Conservation (phyloP, 177 flowering plant species). For the Vitis hybrid region DNA sequence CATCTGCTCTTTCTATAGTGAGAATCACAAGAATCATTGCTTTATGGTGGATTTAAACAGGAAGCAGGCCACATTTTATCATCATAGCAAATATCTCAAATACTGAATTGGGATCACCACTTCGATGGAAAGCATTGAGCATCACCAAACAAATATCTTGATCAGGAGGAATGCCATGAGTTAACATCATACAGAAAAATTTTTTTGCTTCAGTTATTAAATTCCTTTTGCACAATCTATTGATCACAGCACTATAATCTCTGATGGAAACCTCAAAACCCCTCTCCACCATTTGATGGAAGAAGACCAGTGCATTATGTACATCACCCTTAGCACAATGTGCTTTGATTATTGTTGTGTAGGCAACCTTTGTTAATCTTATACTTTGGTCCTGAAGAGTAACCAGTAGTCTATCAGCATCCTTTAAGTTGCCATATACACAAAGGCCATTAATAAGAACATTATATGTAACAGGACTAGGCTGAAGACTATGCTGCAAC, state of each 20-base stretch:
- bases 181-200: conserved; percentile 50
- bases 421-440: conserved; percentile 37
- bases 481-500: conserved; percentile 45
- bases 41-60: conserved; percentile 12
- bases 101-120: conserved; percentile 29
- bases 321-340: conserved; percentile 71
- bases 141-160: conserved; percentile 37
- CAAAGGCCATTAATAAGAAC: conserved; percentile 69
- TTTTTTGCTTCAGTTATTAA: conserved; percentile 39
- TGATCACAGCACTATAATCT: conserved; percentile 73
- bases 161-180: conserved; percentile 50
- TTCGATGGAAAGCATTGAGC: conserved; percentile 29
- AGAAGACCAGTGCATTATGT: conserved; percentile 33
- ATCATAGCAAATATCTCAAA: conserved; percentile 36
- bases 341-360: conserved; percentile 63
- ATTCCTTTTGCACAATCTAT: conserved; percentile 68
- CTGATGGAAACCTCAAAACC: conserved; percentile 53
- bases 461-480: conserved; percentile 63
- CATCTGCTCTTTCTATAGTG: not conserved
- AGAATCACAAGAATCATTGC: conserved; percentile 12
- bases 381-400: conserved; percentile 31
- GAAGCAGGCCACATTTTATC: conserved; percentile 45
- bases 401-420: conserved; percentile 47
- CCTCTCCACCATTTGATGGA: conserved; percentile 50
- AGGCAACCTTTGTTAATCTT: conserved; percentile 51